Conservation (phyloP, 2,329 filamentous ascomycete species). For the Verticillium alfalfae region DNA sequence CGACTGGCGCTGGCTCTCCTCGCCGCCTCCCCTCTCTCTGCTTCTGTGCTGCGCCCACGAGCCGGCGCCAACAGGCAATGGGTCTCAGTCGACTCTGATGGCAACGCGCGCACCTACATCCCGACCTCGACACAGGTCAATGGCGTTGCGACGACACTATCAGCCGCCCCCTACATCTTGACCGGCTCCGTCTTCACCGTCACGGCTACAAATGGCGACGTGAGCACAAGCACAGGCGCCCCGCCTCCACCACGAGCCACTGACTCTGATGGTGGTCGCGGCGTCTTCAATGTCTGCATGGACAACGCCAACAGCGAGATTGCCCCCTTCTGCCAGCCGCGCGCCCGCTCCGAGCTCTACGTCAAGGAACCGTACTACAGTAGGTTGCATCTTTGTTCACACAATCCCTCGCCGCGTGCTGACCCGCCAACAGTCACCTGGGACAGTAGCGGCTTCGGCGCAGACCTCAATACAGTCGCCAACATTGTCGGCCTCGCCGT, state of each 20-base stretch:
- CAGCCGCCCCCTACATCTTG: conserved; percentile 19
- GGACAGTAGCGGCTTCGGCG: conserved; percentile 19
- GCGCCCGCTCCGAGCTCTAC: conserved; percentile 18
- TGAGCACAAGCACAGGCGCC: conserved; percentile 22
- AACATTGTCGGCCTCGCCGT: conserved; percentile 12
- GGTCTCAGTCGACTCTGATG: conserved; percentile 23
- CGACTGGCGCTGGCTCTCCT: conserved; percentile 1
- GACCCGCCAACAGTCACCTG: conserved; percentile 22
- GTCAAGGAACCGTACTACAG: conserved; percentile 25
- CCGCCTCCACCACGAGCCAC: conserved; percentile 23
- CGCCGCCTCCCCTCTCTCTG: conserved; percentile 2
- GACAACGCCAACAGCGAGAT: conserved; percentile 10
- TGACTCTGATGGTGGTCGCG: conserved; percentile 14
- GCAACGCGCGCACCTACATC: conserved; percentile 19
- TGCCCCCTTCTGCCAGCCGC: conserved; percentile 26
- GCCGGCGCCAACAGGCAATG: conserved; percentile 14
- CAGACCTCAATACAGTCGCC: conserved; percentile 11
- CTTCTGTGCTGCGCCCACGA: conserved; percentile 5
- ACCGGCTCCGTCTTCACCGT: conserved; percentile 22
- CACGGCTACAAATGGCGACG: conserved; percentile 12
- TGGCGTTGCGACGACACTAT: conserved; percentile 19
- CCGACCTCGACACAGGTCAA: conserved; percentile 17
- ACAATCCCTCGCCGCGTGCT: neutral
- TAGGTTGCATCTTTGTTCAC: conserved; percentile 9
- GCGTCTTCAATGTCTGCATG: conserved; percentile 21